Evolutionary conservation across 2,329 filamentous ascomycete species (phyloP).

Genomic region (Colletotrichum scovillei): DNA sequence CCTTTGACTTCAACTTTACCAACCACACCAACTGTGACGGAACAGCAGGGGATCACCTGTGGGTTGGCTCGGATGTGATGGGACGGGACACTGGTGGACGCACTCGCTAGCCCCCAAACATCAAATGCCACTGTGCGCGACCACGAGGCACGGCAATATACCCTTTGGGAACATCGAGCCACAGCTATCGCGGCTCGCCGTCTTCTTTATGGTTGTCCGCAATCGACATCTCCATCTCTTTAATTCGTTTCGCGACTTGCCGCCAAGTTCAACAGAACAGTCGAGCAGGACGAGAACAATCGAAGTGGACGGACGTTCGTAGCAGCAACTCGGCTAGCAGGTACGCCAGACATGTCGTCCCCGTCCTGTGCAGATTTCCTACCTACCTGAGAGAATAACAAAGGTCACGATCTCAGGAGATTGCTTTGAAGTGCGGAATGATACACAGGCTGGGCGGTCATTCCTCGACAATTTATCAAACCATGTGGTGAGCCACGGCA

Average conservation of each 20-base stretch:
- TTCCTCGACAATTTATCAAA: constrained; percentile 3
- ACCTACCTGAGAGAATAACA: not conserved
- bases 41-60: not conserved
- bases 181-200: not conserved
- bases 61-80: constrained; percentile 8
- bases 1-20: not conserved
- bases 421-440: not conserved
- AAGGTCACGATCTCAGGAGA: constrained; percentile 18
- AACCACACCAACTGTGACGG: constrained; percentile 10
- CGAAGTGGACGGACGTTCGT: not conserved
- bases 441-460: not conserved
- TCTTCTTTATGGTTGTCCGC: not conserved
- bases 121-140: not conserved
- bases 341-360: constrained; percentile 25
- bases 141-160: not conserved
- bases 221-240: not conserved
- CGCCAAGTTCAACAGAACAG: not conserved
- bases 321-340: not conserved
- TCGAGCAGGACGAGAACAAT: not conserved
- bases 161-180: constrained; percentile 11
- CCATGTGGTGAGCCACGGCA: constrained; percentile 11
- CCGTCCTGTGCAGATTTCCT: constrained; percentile 22
- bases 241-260: not conserved
- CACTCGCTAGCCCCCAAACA: not conserved
- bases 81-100: not conserved